Conservation (phyloP, 148 eudicot species). For the Amaranthus hypochondriacus region DNA sequence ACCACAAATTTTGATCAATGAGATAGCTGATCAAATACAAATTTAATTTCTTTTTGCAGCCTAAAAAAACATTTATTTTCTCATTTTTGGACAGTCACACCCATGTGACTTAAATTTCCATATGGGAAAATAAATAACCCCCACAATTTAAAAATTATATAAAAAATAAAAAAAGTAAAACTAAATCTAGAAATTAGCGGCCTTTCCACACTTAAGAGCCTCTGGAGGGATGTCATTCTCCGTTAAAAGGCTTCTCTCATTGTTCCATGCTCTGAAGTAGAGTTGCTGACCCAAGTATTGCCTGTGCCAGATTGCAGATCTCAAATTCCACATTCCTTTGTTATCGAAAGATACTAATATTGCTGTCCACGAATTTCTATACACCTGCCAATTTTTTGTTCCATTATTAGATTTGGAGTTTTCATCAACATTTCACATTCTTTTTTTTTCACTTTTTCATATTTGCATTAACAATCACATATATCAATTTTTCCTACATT, state of each 20-base stretch:
- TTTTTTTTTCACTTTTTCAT: too few relatives aligned
- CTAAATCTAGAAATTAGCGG: constrained; percentile 22
- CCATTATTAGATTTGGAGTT: not conserved
- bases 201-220: constrained; percentile 70
- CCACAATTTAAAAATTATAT: constrained; percentile 3
- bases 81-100: constrained; percentile 36
- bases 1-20: constrained; percentile 15
- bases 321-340: constrained; percentile 23
- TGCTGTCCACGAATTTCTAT: constrained; percentile 62
- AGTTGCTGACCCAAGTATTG: constrained; percentile 68
- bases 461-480: too few relatives aligned
- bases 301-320: constrained; percentile 77
- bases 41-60: constrained; percentile 5
- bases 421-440: too few relatives aligned
- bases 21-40: constrained; percentile 23
- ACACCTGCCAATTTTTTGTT: constrained; percentile 37
- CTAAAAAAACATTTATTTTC: not conserved
- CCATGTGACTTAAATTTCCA: constrained; percentile 34
- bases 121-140: constrained; percentile 4
- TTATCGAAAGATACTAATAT: constrained; percentile 63
- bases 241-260: constrained; percentile 44
- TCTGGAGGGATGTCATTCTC: constrained; percentile 55
- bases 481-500: too few relatives aligned
- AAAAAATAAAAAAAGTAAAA: not conserved
- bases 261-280: constrained; percentile 58